Conservation (phyloP, 2,329 filamentous ascomycete species). For the Colletotrichum cuscutae region DNA sequence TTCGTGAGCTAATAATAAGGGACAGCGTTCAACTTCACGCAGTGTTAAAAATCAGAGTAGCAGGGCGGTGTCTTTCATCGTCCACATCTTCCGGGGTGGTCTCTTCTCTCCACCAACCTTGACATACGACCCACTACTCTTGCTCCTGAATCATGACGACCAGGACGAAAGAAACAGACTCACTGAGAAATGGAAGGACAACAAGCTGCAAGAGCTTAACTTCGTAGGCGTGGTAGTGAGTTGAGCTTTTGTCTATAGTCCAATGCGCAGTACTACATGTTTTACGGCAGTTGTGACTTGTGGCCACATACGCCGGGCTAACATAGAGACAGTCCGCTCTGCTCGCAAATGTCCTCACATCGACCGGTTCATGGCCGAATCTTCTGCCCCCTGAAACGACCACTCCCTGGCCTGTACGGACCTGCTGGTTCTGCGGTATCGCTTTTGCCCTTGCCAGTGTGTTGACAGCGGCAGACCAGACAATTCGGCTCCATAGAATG, state of each 20-base stretch:
- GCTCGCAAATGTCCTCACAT: constrained; percentile 44
- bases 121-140: constrained; percentile 7
- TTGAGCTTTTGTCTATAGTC: neutral
- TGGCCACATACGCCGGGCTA: too few species aligned
- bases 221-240: constrained; percentile 51
- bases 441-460: constrained; percentile 62
- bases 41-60: neutral
- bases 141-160: constrained; percentile 15
- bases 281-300: too few species aligned
- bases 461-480: constrained; percentile 54
- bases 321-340: too few species aligned
- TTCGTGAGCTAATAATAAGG: neutral
- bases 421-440: constrained; percentile 54
- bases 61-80: neutral
- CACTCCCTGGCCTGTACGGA: constrained; percentile 52
- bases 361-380: constrained; percentile 54
- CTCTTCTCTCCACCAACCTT: constrained; percentile 8
- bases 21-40: neutral
- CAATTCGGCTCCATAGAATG: constrained; percentile 53
- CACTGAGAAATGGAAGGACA: constrained; percentile 49
- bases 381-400: constrained; percentile 48
- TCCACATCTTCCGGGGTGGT: constrained; percentile 14
- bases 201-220: constrained; percentile 51
- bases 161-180: constrained; percentile 41
- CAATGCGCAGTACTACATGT: too few species aligned